Evolutionary conservation across 108 stramenopile genomes (phyloP).

Genomic region (Cyclotella choctawhatcheeana): DNA sequence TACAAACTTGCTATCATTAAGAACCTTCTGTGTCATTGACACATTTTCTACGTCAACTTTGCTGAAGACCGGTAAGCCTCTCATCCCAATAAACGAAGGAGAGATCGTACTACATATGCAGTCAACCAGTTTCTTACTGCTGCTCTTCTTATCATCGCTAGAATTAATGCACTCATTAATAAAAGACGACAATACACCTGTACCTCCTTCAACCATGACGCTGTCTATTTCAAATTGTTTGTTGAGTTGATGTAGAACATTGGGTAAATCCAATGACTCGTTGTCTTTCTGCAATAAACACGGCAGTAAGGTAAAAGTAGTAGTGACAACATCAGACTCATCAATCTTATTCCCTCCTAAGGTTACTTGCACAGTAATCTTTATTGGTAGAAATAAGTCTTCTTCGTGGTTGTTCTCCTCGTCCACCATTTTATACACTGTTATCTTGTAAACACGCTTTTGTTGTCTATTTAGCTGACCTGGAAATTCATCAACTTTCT

Average conservation of each 20-base stretch:
- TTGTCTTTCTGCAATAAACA: constrained; percentile 47
- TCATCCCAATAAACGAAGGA: constrained; percentile 60
- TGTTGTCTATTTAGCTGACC: constrained; percentile 13
- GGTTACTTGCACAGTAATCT: constrained; percentile 33
- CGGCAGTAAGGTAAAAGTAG: constrained; percentile 56
- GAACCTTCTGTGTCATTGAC: neutral
- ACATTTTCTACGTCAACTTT: constrained; percentile 6
- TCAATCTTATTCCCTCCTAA: constrained; percentile 12
- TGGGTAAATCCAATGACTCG: constrained; percentile 50
- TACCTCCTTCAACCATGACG: constrained; percentile 87
- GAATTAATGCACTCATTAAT: constrained; percentile 28
- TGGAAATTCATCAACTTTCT: constrained; percentile 1
- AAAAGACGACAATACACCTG: constrained; percentile 61
- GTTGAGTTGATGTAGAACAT: constrained; percentile 52
- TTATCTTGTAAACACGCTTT: constrained; percentile 28
- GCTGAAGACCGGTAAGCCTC: constrained; percentile 48
- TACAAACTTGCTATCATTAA: constrained; percentile 27
- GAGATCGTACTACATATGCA: constrained; percentile 78
- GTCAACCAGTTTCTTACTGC: constrained; percentile 40
- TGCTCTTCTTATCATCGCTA: neutral
- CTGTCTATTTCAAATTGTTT: constrained; percentile 58
- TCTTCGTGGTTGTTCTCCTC: constrained; percentile 25
- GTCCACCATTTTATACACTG: constrained; percentile 29
- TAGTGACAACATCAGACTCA: neutral
- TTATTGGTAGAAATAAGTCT: constrained; percentile 23